A percentile compares a stretch with the other conserved stretches of the same genome.
phyloP scores from a whole-genome alignment of 1,284 basidiomycete species.

The Heliocybe sulcata region DNA sequence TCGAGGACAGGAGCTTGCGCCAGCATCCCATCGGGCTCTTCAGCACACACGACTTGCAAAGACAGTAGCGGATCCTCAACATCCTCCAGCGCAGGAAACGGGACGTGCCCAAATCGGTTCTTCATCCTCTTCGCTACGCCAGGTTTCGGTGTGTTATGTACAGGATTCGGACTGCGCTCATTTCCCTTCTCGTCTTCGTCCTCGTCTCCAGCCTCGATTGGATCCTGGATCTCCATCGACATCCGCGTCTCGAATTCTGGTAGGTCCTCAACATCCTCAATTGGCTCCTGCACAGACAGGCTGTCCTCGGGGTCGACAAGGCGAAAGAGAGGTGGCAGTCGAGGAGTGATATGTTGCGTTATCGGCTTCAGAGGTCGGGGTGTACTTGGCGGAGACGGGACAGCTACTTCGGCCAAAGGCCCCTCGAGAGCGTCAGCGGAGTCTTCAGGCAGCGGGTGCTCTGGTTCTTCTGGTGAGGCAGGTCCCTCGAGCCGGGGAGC shows the following conservation, averaged over 20 bases:
- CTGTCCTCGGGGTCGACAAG: neutral
- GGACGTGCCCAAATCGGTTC: constrained; percentile 1
- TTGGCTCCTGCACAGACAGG: neutral
- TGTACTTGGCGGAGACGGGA: neutral
- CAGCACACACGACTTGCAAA: neutral
- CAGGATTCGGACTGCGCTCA: neutral
- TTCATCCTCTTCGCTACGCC: neutral
- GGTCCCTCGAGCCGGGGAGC: neutral
- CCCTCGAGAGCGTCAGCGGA: neutral
- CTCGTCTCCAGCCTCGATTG: neutral
- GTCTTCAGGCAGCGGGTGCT: neutral
- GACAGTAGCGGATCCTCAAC: neutral
- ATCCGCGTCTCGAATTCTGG: neutral
- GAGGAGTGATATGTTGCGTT: neutral
- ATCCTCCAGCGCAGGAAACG: neutral
- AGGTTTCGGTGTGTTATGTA: neutral
- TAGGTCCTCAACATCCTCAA: neutral
- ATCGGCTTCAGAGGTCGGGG: neutral
- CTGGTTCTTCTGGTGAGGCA: neutral
- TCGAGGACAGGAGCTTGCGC: neutral
- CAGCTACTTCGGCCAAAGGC: neutral
- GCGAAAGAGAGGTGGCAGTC: neutral
- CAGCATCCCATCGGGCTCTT: neutral
- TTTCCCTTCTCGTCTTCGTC: neutral
- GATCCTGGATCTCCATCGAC: neutral